Base-by-base conservation (phyloP, 495 filamentous ascomycete species). In the Aspergillus coremiiformis region DNA sequence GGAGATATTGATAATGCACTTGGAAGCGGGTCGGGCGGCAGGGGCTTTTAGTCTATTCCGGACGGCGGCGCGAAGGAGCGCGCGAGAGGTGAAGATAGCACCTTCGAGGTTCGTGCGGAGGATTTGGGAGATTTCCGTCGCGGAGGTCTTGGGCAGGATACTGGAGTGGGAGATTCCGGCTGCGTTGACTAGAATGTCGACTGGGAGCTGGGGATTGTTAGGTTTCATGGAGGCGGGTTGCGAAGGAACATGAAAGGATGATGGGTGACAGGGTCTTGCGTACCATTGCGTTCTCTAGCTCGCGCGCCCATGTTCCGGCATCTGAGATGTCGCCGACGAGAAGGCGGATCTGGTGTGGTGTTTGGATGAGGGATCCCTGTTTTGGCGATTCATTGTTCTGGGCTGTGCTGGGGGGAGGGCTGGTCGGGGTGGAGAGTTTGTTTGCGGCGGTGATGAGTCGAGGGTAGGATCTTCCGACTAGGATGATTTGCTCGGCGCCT, bases 1-100 rank as follows among this genome's bases (percentile, higher is more conserved):
- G 4, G 88, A 81, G 20, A 95, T 66, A 54, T 93, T 95, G 65
- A 95, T 85, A 42, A 95, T 90, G 57, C 81, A 85, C 60, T 68
- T 72, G 3, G 73, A 73, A 9, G 53, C 49, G 0, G 51, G 29
- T 0, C 26, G 14, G 2, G 22, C 43, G 6, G 49, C n/a, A n/a
- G 61, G 57, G 44, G 61, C 65, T 26, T 59, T 67, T 19, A 70
- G 42, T 4, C 68, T 62, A 27, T 60, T 63, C 22, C 71, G 70
- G 32, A 76, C 68, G 11, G 65, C 59, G 17, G 72, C 69, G 15
- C 71, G 67, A 32, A 80, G 68, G 7, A 89, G 66, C 0, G 68
- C 65, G 46, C 76, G 76, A 52, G 84, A 88, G 0, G 78, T 83
- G 39, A 75, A 65, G 43, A 92, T 80, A n/a, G 85, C 79, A 22